A percentile compares a stretch with the other conserved stretches of the same genome.
Conservation (phyloP, 495 filamentous ascomycete species). For the Ascodesmis nigricans region DNA sequence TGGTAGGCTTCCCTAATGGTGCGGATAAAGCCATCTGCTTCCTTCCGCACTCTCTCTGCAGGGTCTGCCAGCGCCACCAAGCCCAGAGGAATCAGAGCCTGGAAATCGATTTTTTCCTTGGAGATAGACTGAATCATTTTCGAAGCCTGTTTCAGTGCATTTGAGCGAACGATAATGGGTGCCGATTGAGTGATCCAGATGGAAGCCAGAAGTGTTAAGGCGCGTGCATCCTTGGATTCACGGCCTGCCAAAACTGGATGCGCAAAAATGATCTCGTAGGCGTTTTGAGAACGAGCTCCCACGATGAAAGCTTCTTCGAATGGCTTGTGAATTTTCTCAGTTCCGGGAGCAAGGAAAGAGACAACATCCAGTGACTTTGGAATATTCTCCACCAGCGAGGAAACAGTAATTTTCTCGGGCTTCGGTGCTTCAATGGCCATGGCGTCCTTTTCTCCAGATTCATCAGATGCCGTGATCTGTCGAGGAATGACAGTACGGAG, state of each 20-base stretch:
- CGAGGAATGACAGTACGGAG: constrained; percentile 40
- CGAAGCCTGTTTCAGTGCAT: constrained; percentile 41
- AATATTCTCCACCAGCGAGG: constrained; percentile 13
- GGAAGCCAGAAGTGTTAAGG: constrained; percentile 40
- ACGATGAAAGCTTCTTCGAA: constrained; percentile 36
- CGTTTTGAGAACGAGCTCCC: constrained; percentile 28
- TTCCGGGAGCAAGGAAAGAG: constrained; percentile 28
- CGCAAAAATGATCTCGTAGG: constrained; percentile 35
- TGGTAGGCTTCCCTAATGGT: constrained; percentile 25
- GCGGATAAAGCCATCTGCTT: constrained; percentile 42
- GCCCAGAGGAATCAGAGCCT: constrained; percentile 56
- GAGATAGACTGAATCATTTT: constrained; percentile 29
- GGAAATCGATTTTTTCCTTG: constrained; percentile 38
- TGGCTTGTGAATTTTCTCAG: constrained; percentile 4
- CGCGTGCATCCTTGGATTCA: constrained; percentile 38
- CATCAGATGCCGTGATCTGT: constrained; percentile 3
- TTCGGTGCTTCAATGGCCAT: constrained; percentile 13
- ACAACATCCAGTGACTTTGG: constrained; percentile 22
- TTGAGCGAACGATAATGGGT: constrained; percentile 40
- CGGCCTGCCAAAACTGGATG: constrained; percentile 33
- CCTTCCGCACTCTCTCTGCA: constrained; percentile 47
- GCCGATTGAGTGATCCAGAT: constrained; percentile 46
- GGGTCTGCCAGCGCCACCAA: constrained; percentile 51
- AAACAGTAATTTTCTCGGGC: constrained; percentile 4
- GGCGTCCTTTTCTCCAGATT: background rate